Base-by-base conservation (phyloP, 2,329 filamentous ascomycete species). In the Pseudopyricularia javanii region DNA sequence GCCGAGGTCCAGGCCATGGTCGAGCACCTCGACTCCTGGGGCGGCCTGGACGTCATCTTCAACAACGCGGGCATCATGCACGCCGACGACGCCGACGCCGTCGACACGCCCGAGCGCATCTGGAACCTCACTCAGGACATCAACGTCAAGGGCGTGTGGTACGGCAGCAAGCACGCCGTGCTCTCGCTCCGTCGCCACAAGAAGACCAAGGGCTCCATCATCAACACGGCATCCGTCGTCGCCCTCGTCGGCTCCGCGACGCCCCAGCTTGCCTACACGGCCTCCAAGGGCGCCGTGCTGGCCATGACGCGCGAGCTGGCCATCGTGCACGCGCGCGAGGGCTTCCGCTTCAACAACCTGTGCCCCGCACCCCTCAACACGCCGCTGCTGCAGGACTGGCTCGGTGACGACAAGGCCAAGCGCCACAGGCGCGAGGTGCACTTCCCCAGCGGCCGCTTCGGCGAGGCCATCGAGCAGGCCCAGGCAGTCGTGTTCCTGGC, bases 41-140 rank as follows among this genome's bases (percentile, higher is more conserved):
- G 91, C 63, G 91, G 91, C 47, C 70, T 93, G 3, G 91, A 96
- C 66, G 75, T 95, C 64, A 88, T 95, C 62, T 96, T 95, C 82
- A 96, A 96, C 81, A 96, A 96, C 68, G 91, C 91, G 24, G 91
- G 91, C 53, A 96, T 96, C 69, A 96, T 96, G 91, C 91, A 95
- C 72, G 83, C 82, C 49, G 76, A 85, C 54, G 86, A 90, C 67
- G 83, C 80, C 63, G 84, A 89, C 67, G 89, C 91, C 49, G 74
- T 94, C 66, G 80, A 85, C 66, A 95, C 90, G 1, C 83, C 88
- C 50, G 89, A 95, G 73, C 83, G 81, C 62, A 91, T 96, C 73
- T 96, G 91, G 91, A 89, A 96, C 63, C 73, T 95, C 59, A 96
- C 91, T 4, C 89, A 95, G 56, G 83, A 82, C 66, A 94, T 95